A percentile compares a stretch with the other conserved stretches of the same genome.
These are phyloP conservation scores for Carpinus fangiana DNA, from an alignment of 306 rosid genomes.

Conservation along the genomic window DNA sequence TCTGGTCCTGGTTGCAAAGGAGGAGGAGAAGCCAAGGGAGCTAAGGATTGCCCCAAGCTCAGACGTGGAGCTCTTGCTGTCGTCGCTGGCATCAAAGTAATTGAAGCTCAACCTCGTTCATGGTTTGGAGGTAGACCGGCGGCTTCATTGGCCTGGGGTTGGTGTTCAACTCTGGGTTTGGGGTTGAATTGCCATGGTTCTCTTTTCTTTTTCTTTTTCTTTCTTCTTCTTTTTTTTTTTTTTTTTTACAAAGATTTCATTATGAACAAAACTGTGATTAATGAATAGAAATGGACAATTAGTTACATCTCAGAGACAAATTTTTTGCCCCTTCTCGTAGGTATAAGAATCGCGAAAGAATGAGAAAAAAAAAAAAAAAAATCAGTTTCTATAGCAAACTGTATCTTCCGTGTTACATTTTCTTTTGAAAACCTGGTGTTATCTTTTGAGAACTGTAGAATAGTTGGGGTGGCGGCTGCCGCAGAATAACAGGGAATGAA, in stretches of 20 bases:
- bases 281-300: constrained; percentile 27
- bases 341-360: constrained; percentile 30
- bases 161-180: too few relatives aligned
- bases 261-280: constrained; percentile 14
- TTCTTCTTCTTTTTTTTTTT: neutral
- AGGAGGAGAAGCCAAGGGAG: too few relatives aligned
- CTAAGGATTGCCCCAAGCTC: too few relatives aligned
- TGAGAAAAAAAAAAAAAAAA: constrained; percentile 19
- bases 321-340: constrained; percentile 16
- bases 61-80: too few relatives aligned
- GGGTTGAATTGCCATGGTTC: too few relatives aligned
- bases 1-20: neutral
- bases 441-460: constrained; percentile 21
- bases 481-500: constrained; percentile 22
- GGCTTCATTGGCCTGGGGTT: too few relatives aligned
- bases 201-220: too few relatives aligned
- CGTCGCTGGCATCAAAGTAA: too few relatives aligned
- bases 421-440: constrained; percentile 33
- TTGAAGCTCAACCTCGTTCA: too few relatives aligned
- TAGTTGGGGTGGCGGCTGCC: constrained; percentile 9
- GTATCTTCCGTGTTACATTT: constrained; percentile 15
- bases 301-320: constrained; percentile 35
- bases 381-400: constrained; percentile 15
- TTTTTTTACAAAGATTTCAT: constrained; percentile 19
- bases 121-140: too few relatives aligned